These are phyloP conservation scores for Zygosaccharomyces rouxii DNA, from an alignment of 805 yeast species.

Conservation along the genomic window DNA sequence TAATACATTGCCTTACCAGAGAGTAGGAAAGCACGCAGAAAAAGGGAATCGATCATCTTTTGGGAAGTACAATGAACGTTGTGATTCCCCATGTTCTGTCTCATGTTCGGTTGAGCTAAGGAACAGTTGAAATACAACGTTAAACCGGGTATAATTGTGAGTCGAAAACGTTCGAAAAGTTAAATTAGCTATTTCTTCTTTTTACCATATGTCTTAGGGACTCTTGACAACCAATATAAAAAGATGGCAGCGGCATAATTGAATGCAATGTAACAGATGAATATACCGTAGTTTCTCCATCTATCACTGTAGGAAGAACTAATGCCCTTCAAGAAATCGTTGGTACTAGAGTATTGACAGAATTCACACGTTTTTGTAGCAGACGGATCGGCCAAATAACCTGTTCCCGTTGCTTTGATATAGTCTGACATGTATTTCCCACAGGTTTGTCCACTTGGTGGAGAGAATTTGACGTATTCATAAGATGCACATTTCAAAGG, in stretches of 20 bases:
- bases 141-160: no score
- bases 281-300: slow-evolving; percentile 63
- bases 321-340: slow-evolving; percentile 49
- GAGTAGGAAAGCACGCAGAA: no score
- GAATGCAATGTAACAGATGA: slow-evolving; percentile 47
- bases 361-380: slow-evolving; percentile 51
- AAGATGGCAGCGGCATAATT: slow-evolving; percentile 41
- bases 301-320: slow-evolving; percentile 37
- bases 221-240: slow-evolving; percentile 64
- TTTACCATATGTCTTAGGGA: slow-evolving; percentile 49
- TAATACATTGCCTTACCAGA: no score
- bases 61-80: no score
- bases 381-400: slow-evolving; percentile 44
- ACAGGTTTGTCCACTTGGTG: slow-evolving; percentile 57
- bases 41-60: no score
- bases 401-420: slow-evolving; percentile 37
- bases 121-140: no score
- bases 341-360: slow-evolving; percentile 54
- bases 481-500: slow-evolving; percentile 43
- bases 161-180: no score
- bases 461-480: slow-evolving; percentile 48
- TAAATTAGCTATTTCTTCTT: neutral
- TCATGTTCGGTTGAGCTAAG: no score
- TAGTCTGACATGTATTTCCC: slow-evolving; percentile 45
- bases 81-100: no score